These are phyloP conservation scores for Pseudogymnoascus sp. DNA, from an alignment of 2,329 filamentous ascomycete species.

Conservation along the genomic window DNA sequence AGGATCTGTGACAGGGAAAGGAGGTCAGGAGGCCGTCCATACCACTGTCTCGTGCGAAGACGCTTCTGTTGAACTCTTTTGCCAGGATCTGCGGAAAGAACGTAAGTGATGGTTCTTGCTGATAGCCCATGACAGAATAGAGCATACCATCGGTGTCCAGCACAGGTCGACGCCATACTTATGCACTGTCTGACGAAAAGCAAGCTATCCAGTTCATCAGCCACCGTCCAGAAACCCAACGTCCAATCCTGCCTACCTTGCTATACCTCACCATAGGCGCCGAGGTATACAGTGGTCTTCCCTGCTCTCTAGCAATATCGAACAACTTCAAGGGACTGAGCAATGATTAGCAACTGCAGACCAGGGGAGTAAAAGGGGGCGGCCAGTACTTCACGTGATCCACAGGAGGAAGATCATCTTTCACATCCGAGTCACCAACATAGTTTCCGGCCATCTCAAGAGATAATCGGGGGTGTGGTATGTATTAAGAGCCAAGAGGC, in stretches of 20 bases:
- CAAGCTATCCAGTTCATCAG: constrained; percentile 43
- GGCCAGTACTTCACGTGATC: constrained; percentile 10
- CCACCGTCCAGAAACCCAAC: background rate
- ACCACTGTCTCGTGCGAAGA: constrained; percentile 56
- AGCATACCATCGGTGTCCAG: constrained; percentile 61
- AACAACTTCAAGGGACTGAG: constrained; percentile 54
- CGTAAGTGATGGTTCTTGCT: background rate
- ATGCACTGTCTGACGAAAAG: constrained; percentile 62
- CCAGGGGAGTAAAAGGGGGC: background rate
- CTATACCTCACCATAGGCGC: constrained; percentile 66
- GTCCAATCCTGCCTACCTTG: constrained; percentile 34
- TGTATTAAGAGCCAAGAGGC: constrained; percentile 1
- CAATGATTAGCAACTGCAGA: background rate
- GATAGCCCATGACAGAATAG: background rate
- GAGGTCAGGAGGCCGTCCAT: constrained; percentile 18
- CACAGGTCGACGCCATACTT: constrained; percentile 60
- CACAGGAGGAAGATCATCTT: background rate
- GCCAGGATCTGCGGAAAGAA: constrained; percentile 44
- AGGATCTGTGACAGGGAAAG: background rate
- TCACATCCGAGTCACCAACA: constrained; percentile 2
- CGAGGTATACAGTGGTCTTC: constrained; percentile 51
- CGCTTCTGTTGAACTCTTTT: constrained; percentile 61
- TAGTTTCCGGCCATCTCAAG: background rate
- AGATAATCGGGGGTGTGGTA: background rate
- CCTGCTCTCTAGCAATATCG: constrained; percentile 45